phyloP scores from a whole-genome alignment of 2,329 filamentous ascomycete genomes.

The Claviceps sorghi region DNA sequence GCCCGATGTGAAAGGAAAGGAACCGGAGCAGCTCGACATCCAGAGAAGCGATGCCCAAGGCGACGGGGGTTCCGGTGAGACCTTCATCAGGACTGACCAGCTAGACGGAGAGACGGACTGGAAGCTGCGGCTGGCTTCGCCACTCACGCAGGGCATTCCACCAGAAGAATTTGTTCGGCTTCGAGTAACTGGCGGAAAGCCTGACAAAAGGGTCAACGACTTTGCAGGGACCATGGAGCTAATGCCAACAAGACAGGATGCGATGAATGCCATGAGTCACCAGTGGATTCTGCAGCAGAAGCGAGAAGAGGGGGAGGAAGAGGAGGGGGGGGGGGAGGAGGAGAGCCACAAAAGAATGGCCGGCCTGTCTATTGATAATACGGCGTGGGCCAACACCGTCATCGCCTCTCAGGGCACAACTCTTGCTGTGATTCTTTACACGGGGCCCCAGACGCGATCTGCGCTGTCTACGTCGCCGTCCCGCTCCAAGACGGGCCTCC shows the following conservation, averaged over 20 bases:
- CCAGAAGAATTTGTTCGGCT: slow-evolving; percentile 56
- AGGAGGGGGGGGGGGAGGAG: neutral
- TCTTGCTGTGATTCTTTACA: slow-evolving; percentile 83
- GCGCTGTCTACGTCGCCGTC: slow-evolving; percentile 85
- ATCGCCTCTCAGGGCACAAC: slow-evolving; percentile 86
- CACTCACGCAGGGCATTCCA: slow-evolving; percentile 66
- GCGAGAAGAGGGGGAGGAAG: slow-evolving; percentile 2
- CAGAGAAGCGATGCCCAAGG: slow-evolving; percentile 17
- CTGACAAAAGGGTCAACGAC: slow-evolving; percentile 86
- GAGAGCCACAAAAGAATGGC: slow-evolving; percentile 36
- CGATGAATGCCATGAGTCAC: slow-evolving; percentile 33
- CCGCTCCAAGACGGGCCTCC: slow-evolving; percentile 79
- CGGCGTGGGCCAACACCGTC: slow-evolving; percentile 96
- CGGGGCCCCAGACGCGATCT: slow-evolving; percentile 83
- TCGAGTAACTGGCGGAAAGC: slow-evolving; percentile 70
- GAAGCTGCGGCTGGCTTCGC: slow-evolving; percentile 83
- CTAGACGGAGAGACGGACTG: slow-evolving; percentile 96
- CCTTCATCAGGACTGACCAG: slow-evolving; percentile 94
- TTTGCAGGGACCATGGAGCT: slow-evolving; percentile 84
- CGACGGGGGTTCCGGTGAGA: slow-evolving; percentile 53
- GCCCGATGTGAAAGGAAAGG: slow-evolving; percentile 19
- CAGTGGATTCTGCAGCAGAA: slow-evolving; percentile 18
- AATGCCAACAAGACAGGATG: slow-evolving; percentile 37
- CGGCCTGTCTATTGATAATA: slow-evolving; percentile 86
- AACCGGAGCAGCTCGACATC: slow-evolving; percentile 15